These are phyloP conservation scores for Arthrobotrys conoides DNA, from an alignment of 2,329 filamentous ascomycete genomes.

Conservation along the genomic window DNA sequence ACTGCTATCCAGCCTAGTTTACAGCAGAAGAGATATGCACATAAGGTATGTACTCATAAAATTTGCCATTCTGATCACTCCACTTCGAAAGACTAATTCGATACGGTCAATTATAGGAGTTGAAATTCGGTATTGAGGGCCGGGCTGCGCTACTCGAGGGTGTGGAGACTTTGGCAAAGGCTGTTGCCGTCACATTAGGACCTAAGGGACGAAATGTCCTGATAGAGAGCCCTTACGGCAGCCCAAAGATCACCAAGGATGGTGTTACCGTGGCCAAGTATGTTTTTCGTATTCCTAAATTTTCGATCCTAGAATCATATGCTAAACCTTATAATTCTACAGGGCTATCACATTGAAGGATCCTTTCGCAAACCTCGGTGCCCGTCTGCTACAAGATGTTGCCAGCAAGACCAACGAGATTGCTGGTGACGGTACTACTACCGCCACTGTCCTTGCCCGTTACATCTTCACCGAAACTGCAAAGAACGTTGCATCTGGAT, in stretches of 20 bases:
- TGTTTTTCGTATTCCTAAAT: neutral
- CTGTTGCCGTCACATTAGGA: slow-evolving; percentile 94
- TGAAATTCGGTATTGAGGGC: slow-evolving; percentile 97
- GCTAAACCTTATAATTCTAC: slow-evolving; percentile 60
- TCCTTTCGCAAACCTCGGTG: slow-evolving; percentile 99
- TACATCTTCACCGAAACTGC: slow-evolving; percentile 99
- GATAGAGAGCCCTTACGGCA: slow-evolving; percentile 98
- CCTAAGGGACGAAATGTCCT: slow-evolving; percentile 98
- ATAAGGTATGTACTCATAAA: slow-evolving; percentile 79
- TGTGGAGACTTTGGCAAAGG: slow-evolving; percentile 96
- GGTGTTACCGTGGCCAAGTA: slow-evolving; percentile 82
- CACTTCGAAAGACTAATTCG: slow-evolving; percentile 30
- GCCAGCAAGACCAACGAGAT: slow-evolving; percentile 99
- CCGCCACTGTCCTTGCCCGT: slow-evolving; percentile 94
- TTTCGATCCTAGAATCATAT: slow-evolving; percentile 19
- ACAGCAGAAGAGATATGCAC: slow-evolving; percentile 94
- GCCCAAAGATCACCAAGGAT: slow-evolving; percentile 81
- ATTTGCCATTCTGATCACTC: slow-evolving; percentile 38
- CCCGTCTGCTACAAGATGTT: slow-evolving; percentile 95
- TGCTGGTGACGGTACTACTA: slow-evolving; percentile 98
- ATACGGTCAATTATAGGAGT: slow-evolving; percentile 75
- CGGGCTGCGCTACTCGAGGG: slow-evolving; percentile 89
- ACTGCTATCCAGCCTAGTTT: slow-evolving; percentile 75
- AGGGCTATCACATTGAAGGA: slow-evolving; percentile 94
- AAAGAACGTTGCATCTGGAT: slow-evolving; percentile 99